Base-by-base conservation (phyloP, 2,329 filamentous ascomycete species). In the Fusarium verrucosum region DNA sequence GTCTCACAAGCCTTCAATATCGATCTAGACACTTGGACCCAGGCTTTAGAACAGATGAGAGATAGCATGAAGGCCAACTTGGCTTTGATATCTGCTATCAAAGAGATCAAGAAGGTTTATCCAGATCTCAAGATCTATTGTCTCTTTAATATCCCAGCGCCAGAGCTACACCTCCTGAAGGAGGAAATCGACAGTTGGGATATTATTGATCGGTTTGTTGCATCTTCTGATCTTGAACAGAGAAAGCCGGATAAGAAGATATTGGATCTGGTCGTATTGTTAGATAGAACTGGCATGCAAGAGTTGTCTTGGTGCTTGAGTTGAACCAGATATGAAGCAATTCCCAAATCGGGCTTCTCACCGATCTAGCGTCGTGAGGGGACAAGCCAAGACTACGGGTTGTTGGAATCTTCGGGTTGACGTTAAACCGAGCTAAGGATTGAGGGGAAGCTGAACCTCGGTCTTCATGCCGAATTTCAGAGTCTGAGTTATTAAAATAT, bases 371-470 rank as follows among this genome's bases (percentile, higher is more conserved):
- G n/a, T n/a, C n/a, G n/a, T n/a, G n/a, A n/a, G n/a, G n/a, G n/a
- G n/a, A n/a, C n/a, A n/a, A n/a, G 44, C 44, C 44, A 28, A 47
- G 44, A 1, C 44, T 17, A n/a, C 44, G 22, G 20, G 23, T 3
- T 4, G 2, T 47, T 8, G 19, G 32, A 52, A 42, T 41, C 10
- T 10, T 55, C 46, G 46, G 52, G 37, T 4, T 16, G 36, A 25
- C 19, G 35, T 36, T 55, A 11, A 28, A 22, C 52, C 52, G 52
- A 55, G 52, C 52, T 41, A 53, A 36, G 7, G 3, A 36, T 52
- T 51, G 47, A 52, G 52, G 52, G 52, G 47, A 43, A 55, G 53
- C 46, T 37, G 1, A 3, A 7, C 4, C 14, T 52, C 52, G 52
- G 46, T 4, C 7, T 11, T 1, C 1, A 36, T 6, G 7, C 46